Conservation (phyloP, 768 basidiomycete species). For the Atractiella rhizophila region DNA sequence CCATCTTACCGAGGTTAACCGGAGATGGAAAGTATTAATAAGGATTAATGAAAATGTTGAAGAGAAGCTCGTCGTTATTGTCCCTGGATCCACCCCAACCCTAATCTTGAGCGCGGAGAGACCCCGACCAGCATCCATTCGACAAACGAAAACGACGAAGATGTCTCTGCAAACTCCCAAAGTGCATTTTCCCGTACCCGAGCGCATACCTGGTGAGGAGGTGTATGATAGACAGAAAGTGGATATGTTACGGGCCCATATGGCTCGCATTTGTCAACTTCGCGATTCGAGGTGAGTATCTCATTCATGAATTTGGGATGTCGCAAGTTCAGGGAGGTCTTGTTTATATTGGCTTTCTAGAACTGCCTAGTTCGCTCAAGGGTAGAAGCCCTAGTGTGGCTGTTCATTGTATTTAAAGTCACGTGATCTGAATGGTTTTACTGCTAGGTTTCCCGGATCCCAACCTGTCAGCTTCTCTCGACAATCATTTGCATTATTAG, state of each 20-base stretch:
- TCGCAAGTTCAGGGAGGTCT: neutral
- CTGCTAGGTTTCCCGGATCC: slow-evolving; percentile 62
- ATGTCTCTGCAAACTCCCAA: no score
- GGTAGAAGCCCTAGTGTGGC: neutral
- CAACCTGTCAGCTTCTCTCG: slow-evolving; percentile 76
- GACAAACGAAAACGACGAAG: no score
- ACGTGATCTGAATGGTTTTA: neutral
- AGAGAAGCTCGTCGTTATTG: no score
- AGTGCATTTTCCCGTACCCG: slow-evolving; percentile 10
- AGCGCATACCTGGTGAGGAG: slow-evolving; percentile 12
- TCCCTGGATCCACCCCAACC: no score
- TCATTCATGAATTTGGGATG: neutral
- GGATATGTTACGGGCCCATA: slow-evolving; percentile 9
- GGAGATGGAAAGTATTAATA: no score
- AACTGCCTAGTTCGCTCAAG: neutral
- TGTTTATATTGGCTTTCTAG: neutral
- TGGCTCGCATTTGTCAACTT: slow-evolving; percentile 11
- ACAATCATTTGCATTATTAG: slow-evolving; percentile 45
- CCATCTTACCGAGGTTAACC: no score
- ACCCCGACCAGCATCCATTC: no score
- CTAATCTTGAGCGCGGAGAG: no score
- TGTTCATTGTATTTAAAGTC: neutral
- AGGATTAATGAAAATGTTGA: no score
- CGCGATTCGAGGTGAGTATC: neutral
- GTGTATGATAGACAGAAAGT: slow-evolving; percentile 9